These are phyloP conservation scores for Colletotrichum sp. DNA, from an alignment of 2,329 filamentous ascomycete species.

Conservation along the genomic window DNA sequence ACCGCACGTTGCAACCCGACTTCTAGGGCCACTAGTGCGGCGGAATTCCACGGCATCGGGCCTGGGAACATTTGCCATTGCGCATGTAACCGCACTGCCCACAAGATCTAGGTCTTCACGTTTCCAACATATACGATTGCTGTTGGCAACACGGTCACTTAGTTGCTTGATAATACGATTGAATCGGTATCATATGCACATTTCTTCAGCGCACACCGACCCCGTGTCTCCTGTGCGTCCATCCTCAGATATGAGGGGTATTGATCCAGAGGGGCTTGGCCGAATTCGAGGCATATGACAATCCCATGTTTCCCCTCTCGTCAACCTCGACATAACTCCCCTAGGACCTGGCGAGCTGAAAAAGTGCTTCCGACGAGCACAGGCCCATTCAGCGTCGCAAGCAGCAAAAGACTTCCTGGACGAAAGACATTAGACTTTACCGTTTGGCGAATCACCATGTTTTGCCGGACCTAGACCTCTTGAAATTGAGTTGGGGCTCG, in stretches of 20 bases:
- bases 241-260: neutral
- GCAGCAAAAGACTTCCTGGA: neutral
- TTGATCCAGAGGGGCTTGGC: neutral
- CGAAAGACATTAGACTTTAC: neutral
- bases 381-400: neutral
- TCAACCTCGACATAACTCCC: neutral
- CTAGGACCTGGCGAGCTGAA: neutral
- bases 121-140: neutral
- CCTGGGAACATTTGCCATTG: neutral
- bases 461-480: neutral
- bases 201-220: neutral
- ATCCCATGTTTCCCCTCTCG: neutral
- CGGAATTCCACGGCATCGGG: conserved; percentile 10
- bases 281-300: neutral
- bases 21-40: neutral
- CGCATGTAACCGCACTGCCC: neutral
- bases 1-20: neutral
- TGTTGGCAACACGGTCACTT: neutral
- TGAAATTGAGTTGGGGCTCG: neutral
- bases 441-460: neutral
- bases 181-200: neutral
- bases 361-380: neutral
- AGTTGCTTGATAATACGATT: neutral
- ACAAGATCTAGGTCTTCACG: neutral
- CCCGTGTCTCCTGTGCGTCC: neutral